These are phyloP conservation scores for Fraxinus velutina DNA, from an alignment of 305 asterid genomes.

Conservation along the genomic window DNA sequence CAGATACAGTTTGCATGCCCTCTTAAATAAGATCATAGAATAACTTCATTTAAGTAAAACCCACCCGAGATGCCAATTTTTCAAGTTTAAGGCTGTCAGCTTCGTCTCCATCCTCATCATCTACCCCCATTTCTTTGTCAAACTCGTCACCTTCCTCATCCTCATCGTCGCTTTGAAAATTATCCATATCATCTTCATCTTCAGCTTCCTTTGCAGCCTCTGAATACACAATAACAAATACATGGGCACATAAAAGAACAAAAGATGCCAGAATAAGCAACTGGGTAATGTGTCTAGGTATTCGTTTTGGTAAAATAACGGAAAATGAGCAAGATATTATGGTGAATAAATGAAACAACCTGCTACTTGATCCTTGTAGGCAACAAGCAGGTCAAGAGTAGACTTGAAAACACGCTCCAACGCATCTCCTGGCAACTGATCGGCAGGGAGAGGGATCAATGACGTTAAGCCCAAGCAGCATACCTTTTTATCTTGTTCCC, in stretches of 20 bases:
- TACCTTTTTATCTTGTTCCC: slow-evolving; percentile 94
- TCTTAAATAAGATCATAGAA: background rate
- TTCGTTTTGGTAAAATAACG: slow-evolving; percentile 10
- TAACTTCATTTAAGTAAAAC: background rate
- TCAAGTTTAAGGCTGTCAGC: slow-evolving; percentile 70
- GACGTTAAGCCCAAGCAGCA: slow-evolving; percentile 98
- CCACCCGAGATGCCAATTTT: slow-evolving; percentile 82
- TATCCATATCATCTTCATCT: slow-evolving; percentile 73
- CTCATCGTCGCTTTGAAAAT: slow-evolving; percentile 64
- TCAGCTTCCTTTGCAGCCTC: slow-evolving; percentile 76
- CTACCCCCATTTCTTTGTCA: slow-evolving; percentile 90
- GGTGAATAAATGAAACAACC: slow-evolving; percentile 39
- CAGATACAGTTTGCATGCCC: background rate
- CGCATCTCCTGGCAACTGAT: slow-evolving; percentile 82
- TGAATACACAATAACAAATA: slow-evolving; percentile 16
- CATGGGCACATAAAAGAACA: background rate
- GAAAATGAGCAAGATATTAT: slow-evolving; percentile 5
- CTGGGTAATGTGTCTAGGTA: background rate
- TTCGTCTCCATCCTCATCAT: slow-evolving; percentile 80
- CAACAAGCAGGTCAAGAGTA: slow-evolving; percentile 85
- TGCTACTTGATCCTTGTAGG: slow-evolving; percentile 96
- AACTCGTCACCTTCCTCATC: slow-evolving; percentile 74
- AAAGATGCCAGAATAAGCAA: background rate
- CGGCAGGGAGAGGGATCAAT: slow-evolving; percentile 82
- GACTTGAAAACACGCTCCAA: slow-evolving; percentile 91